These are phyloP conservation scores for Apiospora malaysiana DNA, from an alignment of 2,329 filamentous ascomycete genomes.

Conservation along the genomic window DNA sequence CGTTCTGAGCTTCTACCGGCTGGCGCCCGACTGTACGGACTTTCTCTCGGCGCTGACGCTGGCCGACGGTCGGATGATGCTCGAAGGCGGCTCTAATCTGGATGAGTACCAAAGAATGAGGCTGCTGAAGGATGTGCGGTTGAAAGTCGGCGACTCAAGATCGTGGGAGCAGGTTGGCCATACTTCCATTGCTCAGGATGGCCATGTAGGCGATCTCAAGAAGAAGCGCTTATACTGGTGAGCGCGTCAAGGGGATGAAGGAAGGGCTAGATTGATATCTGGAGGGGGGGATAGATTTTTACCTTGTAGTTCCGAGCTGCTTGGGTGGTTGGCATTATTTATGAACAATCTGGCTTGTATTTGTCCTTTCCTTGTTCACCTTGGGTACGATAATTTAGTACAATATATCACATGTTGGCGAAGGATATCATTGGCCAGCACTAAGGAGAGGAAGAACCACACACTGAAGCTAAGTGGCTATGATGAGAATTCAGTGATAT, in stretches of 20 bases:
- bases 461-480: not conserved
- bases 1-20: not conserved
- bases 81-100: not conserved
- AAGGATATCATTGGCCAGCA: not conserved
- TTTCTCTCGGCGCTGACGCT: constrained; percentile 1
- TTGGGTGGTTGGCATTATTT: not conserved
- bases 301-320: not conserved
- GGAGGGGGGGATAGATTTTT: not conserved
- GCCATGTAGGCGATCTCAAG: not conserved
- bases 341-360: not conserved
- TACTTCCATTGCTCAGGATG: not conserved
- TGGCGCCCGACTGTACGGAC: constrained; percentile 1
- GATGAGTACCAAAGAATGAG: not conserved
- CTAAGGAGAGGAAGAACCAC: not conserved
- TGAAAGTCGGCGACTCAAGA: not conserved
- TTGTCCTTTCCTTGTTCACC: too few species aligned
- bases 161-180: not conserved
- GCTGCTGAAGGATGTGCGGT: not conserved
- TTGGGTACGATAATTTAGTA: not conserved
- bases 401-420: too few species aligned
- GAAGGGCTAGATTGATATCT: not conserved
- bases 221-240: not conserved
- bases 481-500: not conserved
- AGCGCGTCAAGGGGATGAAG: not conserved
- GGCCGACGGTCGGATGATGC: not conserved